Evolutionary conservation across 2,329 filamentous ascomycete genomes (phyloP).

Genomic region (Ophidiomyces ophidiicola): DNA sequence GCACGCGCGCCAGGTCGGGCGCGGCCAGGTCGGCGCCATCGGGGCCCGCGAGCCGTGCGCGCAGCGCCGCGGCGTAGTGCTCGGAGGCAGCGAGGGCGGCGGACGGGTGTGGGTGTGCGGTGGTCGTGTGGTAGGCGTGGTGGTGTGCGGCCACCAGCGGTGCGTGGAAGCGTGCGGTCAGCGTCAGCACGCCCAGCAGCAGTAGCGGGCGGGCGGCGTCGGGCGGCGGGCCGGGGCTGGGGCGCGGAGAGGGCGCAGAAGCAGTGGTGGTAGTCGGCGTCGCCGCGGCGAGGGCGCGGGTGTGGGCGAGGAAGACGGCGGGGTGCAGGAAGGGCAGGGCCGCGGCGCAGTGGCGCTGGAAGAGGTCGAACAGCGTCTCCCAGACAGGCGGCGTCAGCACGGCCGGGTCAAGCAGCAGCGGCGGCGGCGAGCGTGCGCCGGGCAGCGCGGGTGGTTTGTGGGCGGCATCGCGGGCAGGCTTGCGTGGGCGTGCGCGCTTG

Average conservation of each 20-base stretch:
- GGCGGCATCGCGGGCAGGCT: slow-evolving; percentile 21
- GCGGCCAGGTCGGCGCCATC: slow-evolving; percentile 32
- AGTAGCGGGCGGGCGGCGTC: slow-evolving; percentile 29
- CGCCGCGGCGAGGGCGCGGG: slow-evolving; percentile 28
- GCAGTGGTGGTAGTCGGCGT: neutral
- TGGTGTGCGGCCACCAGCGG: slow-evolving; percentile 35
- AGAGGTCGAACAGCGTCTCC: slow-evolving; percentile 47
- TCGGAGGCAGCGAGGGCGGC: slow-evolving; percentile 42
- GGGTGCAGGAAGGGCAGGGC: slow-evolving; percentile 47
- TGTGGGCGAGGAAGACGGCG: slow-evolving; percentile 41
- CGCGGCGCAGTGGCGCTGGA: slow-evolving; percentile 45
- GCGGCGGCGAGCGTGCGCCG: neutral
- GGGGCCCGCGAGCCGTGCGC: slow-evolving; percentile 34
- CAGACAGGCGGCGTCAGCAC: slow-evolving; percentile 44
- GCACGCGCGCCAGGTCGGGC: slow-evolving; percentile 40
- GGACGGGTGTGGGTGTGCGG: slow-evolving; percentile 31
- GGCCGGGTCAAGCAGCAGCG: slow-evolving; percentile 40
- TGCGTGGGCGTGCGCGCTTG: slow-evolving; percentile 31
- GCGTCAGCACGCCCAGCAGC: slow-evolving; percentile 43
- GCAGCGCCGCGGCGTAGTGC: slow-evolving; percentile 43
- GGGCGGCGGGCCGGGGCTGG: slow-evolving; percentile 33
- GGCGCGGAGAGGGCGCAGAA: slow-evolving; percentile 35
- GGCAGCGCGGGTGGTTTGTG: slow-evolving; percentile 21
- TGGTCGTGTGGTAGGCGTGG: slow-evolving; percentile 40
- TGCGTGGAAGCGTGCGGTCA: slow-evolving; percentile 45